These are phyloP conservation scores for Nemania bipapillata DNA, from an alignment of 2,329 filamentous ascomycete genomes.

Conservation along the genomic window DNA sequence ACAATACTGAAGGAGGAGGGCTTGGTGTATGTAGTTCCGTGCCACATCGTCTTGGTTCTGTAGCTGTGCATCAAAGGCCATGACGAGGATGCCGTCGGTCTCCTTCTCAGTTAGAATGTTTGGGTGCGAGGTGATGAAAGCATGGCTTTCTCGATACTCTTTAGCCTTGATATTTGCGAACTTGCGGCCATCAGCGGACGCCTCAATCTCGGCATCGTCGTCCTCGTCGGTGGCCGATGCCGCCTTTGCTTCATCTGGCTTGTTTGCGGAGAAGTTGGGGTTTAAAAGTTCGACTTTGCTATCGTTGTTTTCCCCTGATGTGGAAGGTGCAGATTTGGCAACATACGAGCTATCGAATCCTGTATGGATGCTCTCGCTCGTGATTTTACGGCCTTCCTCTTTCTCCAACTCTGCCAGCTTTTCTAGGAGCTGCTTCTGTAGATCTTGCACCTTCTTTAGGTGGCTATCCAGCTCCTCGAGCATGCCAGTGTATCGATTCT, in stretches of 20 bases:
- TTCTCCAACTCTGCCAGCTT: slow-evolving; percentile 86
- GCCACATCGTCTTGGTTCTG: slow-evolving; percentile 80
- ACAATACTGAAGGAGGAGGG: slow-evolving; percentile 92
- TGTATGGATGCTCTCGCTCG: slow-evolving; percentile 86
- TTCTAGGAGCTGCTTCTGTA: slow-evolving; percentile 78
- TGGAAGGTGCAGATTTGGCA: slow-evolving; percentile 51
- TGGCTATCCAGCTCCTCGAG: slow-evolving; percentile 81
- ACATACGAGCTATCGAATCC: slow-evolving; percentile 92
- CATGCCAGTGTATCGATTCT: slow-evolving; percentile 78
- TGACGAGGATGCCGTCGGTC: slow-evolving; percentile 87
- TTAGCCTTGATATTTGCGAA: slow-evolving; percentile 82
- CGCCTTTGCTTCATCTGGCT: slow-evolving; percentile 43
- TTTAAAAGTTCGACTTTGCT: slow-evolving; percentile 79
- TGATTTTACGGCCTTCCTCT: slow-evolving; percentile 89
- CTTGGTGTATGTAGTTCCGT: slow-evolving; percentile 91
- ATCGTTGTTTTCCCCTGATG: slow-evolving; percentile 60
- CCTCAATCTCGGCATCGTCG: slow-evolving; percentile 71
- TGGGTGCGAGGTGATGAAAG: slow-evolving; percentile 83
- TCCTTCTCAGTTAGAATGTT: slow-evolving; percentile 83
- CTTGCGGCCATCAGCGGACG: slow-evolving; percentile 78
- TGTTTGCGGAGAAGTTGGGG: slow-evolving; percentile 62
- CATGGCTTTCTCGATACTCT: slow-evolving; percentile 77
- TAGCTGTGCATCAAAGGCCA: slow-evolving; percentile 90
- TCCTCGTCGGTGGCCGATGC: slow-evolving; percentile 59
- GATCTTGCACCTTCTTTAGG: slow-evolving; percentile 76